Percentiles rank a stretch among this genome's conserved stretches.
Conservation (phyloP, 164 flowering plant genomes). For the Protea cynaroides region DNA sequence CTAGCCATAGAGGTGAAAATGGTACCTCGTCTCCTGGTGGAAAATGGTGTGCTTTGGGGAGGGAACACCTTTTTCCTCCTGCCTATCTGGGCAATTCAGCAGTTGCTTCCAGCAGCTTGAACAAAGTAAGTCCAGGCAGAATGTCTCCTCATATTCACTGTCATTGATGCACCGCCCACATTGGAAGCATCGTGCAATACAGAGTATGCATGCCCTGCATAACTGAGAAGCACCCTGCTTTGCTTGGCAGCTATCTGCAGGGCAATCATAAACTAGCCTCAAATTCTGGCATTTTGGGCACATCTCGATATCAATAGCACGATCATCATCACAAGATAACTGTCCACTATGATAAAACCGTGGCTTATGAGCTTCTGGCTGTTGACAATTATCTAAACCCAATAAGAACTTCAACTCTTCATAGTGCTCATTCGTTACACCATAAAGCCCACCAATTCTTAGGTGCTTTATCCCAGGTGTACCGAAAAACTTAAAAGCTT, state of each 20-base stretch:
- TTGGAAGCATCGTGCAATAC: conserved; percentile 60
- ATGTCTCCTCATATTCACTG: conserved; percentile 67
- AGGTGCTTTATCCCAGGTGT: conserved; percentile 46
- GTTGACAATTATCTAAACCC: conserved; percentile 23
- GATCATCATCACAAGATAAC: conserved; percentile 63
- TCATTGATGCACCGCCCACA: conserved; percentile 78
- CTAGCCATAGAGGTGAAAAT: conserved; percentile 17
- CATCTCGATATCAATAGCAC: conserved; percentile 67
- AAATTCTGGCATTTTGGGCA: conserved; percentile 74
- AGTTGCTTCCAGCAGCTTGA: conserved; percentile 43
- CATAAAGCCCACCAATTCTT: conserved; percentile 69
- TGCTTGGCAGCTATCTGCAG: conserved; percentile 56
- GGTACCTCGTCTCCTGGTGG: conserved; percentile 15
- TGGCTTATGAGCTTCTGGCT: conserved; percentile 35
- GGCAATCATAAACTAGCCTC: conserved; percentile 85
- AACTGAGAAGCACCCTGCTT: conserved; percentile 26
- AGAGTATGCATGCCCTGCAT: conserved; percentile 75
- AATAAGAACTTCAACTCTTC: conserved; percentile 61
- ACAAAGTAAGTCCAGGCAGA: conserved; percentile 67
- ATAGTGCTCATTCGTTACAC: conserved; percentile 52
- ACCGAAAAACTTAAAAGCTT: conserved; percentile 37
- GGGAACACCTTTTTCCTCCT: conserved; percentile 14
- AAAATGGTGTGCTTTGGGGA: conserved; percentile 5
- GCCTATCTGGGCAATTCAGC: conserved; percentile 21
- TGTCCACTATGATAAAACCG: conserved; percentile 40